Percentiles rank a stretch among this genome's conserved stretches.
phyloP scores from a whole-genome alignment of 202 grass and related monocot genomes.

The Elaeis oleifera region DNA sequence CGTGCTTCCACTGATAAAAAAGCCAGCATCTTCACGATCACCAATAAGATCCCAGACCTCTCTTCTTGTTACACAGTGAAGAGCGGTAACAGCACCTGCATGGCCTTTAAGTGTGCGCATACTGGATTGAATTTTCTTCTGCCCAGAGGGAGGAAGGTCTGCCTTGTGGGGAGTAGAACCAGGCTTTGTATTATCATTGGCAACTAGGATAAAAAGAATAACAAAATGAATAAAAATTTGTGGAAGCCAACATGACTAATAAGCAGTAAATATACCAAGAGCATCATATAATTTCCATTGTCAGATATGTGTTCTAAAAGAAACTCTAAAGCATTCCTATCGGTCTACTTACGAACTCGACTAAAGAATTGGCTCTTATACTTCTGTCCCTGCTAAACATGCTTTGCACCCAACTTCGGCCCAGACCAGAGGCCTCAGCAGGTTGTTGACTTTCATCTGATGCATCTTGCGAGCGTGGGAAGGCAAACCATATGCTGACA shows the following conservation, averaged over 20 bases:
- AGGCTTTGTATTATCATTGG: slow-evolving; percentile 52
- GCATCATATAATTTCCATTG: too few relatives aligned
- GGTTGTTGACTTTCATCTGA: slow-evolving; percentile 86
- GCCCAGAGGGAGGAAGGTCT: slow-evolving; percentile 40
- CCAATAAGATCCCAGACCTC: slow-evolving; percentile 99
- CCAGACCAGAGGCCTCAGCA: slow-evolving; percentile 83
- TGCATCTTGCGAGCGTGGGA: slow-evolving; percentile 74
- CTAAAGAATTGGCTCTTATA: slow-evolving; percentile 73
- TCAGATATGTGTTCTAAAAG: too few relatives aligned
- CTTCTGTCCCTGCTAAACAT: slow-evolving; percentile 99
- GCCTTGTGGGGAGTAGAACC: slow-evolving; percentile 51
- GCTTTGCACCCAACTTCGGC: slow-evolving; percentile 94
- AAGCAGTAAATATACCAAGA: too few relatives aligned
- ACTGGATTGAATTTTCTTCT: slow-evolving; percentile 91
- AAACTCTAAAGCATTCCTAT: neutral
- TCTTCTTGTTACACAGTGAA: slow-evolving; percentile 89
- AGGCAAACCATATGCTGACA: slow-evolving; percentile 54
- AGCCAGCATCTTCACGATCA: slow-evolving; percentile 98
- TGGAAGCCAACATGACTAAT: neutral
- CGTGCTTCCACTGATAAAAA: slow-evolving; percentile 99
- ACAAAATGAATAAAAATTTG: neutral
- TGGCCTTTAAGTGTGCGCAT: slow-evolving; percentile 96
- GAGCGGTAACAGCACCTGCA: slow-evolving; percentile 81
- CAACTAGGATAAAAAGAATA: slow-evolving; percentile 13
- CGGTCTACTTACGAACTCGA: slow-evolving; percentile 53